Evolutionary conservation across 495 filamentous ascomycete genomes (phyloP), one percentile per base, ranked within the genome.

Genomic region (Jackrogersella minutella): DNA sequence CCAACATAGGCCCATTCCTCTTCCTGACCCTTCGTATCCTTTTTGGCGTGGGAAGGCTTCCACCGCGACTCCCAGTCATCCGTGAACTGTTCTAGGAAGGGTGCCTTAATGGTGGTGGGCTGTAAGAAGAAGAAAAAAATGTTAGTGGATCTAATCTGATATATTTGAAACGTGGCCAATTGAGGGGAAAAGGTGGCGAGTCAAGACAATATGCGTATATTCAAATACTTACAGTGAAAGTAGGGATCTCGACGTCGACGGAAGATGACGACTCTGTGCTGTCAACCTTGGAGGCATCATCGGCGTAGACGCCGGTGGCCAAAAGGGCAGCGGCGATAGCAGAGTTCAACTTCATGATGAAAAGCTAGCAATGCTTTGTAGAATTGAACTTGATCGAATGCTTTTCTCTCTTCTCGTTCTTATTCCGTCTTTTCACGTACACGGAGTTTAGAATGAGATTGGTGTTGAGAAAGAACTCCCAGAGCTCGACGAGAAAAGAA

Each of bases 1-100:
- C 96, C 96, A 64, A 98, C 88, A 76, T 97, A 99, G 52, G 93
- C 92, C 95, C 95, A 98, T 70, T 98, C 95, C 77, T 99, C 95
- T 53, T 93, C 91, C 30, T 88, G 78, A 64, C 77, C 83, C 58
- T 81, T 81, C 24, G 73, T 79, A 62, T 96, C 91, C 86, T 98
- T 98, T 86, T 98, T 98, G 65, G 96, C 96, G 73, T 95, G 90
- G 16, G 93, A 97, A 58, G 88, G 84, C 80, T 93, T 91, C 96
- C 96, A 99, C 76, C 96, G 83, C 44, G 83, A 81, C 52, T 97
- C 87, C 94, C 95, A 97, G 80, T 90, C 94, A 60, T 93, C 88
- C 78, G 91, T 96, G 84, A 99, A 99, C 78, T 99, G 96, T 82
- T 99, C 96, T 58, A 97, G 80, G 88, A 99, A 98, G 37, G 93